Conservation (phyloP, 768 basidiomycete genomes). For the Amanita jacksonii region DNA sequence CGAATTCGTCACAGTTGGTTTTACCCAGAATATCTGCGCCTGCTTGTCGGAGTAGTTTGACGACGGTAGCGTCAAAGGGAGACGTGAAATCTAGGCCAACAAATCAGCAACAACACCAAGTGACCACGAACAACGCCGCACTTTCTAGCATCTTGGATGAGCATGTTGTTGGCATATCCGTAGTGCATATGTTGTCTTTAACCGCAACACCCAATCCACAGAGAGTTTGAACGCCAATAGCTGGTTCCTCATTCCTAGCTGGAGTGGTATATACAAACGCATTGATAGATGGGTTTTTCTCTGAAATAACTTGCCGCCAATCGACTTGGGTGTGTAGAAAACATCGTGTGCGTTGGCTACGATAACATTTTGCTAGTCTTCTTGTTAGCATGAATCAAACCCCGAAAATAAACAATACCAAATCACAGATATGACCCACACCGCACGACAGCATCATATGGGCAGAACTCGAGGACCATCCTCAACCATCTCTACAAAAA, state of each 20-base stretch:
- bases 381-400: no score
- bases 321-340: conserved; percentile 4
- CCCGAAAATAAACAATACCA: conserved; percentile 3
- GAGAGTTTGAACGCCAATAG: conserved; percentile 20
- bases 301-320: conserved; percentile 23
- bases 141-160: conserved; percentile 68
- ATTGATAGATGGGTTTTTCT: conserved; percentile 37
- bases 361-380: background rate
- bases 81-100: conserved; percentile 51
- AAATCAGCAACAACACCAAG: background rate
- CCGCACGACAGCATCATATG: background rate
- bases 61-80: conserved; percentile 84
- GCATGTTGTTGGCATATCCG: conserved; percentile 56
- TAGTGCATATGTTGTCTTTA: conserved; percentile 84
- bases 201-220: conserved; percentile 49
- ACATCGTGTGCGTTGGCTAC: background rate
- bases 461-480: background rate
- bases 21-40: conserved; percentile 80
- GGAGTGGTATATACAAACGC: conserved; percentile 38
- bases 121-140: conserved; percentile 15
- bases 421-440: background rate
- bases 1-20: conserved; percentile 96
- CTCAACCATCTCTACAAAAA: background rate
- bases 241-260: background rate
- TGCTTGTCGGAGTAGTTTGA: conserved; percentile 42